Conservation (phyloP, 441 rosid species). For the Sinapis alba region DNA sequence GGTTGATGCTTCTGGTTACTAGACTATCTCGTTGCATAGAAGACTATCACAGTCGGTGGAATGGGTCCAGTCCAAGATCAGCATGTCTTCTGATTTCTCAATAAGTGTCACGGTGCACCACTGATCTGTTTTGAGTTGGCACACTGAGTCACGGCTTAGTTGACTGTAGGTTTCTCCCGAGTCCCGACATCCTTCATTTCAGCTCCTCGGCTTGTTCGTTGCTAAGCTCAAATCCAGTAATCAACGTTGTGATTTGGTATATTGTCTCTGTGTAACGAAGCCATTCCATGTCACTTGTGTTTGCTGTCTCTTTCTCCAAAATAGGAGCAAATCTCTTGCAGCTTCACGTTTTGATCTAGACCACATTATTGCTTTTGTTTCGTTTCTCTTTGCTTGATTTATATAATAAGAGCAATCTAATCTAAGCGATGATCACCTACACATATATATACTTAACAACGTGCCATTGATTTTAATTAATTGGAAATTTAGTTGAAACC, state of each 20-base stretch:
- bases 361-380: not conserved
- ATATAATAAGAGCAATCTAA: not conserved
- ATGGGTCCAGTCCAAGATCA: not conserved
- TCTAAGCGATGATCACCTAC: not conserved
- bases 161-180: not conserved
- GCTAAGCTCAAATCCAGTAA: not conserved
- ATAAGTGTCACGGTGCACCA: not conserved
- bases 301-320: not conserved
- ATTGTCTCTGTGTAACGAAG: not conserved
- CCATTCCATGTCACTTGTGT: not conserved
- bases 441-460: not conserved
- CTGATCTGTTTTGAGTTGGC: not conserved
- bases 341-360: not conserved
- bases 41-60: not conserved
- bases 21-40: not conserved
- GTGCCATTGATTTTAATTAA: not conserved
- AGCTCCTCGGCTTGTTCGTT: not conserved
- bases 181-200: not conserved
- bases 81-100: not conserved
- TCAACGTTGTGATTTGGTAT: not conserved
- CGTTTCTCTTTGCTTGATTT: not conserved
- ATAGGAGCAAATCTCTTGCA: slow-evolving; percentile 4
- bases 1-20: not conserved
- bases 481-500: not conserved
- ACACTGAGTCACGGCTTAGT: not conserved